Base-by-base conservation (phyloP, 2,329 filamentous ascomycete species). In the Davidsoniella neocaledoniae region DNA sequence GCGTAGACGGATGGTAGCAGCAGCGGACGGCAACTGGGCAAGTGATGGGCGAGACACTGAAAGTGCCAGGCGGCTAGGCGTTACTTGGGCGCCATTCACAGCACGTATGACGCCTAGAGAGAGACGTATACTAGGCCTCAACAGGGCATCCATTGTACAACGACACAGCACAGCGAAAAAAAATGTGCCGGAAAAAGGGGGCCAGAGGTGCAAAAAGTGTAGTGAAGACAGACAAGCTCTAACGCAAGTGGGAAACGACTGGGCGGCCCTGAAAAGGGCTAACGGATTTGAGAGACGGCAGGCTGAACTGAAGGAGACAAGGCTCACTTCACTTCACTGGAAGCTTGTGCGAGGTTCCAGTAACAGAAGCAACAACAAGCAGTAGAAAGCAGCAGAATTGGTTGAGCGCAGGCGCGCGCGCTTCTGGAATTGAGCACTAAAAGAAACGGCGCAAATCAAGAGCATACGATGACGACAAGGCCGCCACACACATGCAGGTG, bases 41-140 rank as follows among this genome's bases (percentile, higher is more conserved):
- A 37, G 17, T n/a, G 39, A 29, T 7, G 39, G 8, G n/a, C 23
- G 45, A 39, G 21, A 39, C 21, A 25, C 16, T 21, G 29, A 39
- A 21, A 37, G 26, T n/a, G 23, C 16, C 12, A 44, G 14, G 39
- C 44, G 33, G 36, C 39, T 39, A 16, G 45, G 23, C 17, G 40
- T 45, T 36, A 52, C 10, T 4, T 41, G 26, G 41, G 38, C 39
- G 23, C 26, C 40, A 48, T 48, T 48, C n/a, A 46, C 39, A 39
- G 50, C 45, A 45, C 50, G 50, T 40, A 40, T 10, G n/a, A 14
- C 50, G 42, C 40, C 40, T 14, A 52, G 17, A 33, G 50, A 52
- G 33, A 52, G 39, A 33, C 50, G 50, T 45, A 41, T 21, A 14
- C 50, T 46, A 45, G 50, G 50, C 45, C 50, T 42, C 50, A 52